Evolutionary conservation across 306 rosid species (phyloP).

Genomic region (Trifolium repens): DNA sequence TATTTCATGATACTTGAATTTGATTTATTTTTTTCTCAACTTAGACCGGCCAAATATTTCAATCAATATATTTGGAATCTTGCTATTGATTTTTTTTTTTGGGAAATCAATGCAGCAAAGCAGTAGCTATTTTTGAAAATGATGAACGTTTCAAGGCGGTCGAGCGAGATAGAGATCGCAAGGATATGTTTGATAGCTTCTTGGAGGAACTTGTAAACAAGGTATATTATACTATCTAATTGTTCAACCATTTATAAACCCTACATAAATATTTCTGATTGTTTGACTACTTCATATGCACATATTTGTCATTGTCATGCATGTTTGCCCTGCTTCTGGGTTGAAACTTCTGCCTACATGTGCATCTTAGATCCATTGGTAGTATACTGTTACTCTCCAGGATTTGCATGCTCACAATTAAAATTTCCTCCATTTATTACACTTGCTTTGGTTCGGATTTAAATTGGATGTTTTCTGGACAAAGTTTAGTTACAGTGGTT

Average conservation of each 20-base stretch:
- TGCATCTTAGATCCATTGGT: conserved; percentile 22
- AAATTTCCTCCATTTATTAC: conserved; percentile 1
- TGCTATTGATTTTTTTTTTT: conserved; percentile 27
- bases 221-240: conserved; percentile 52
- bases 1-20: conserved; percentile 31
- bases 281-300: conserved; percentile 26
- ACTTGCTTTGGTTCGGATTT: conserved; percentile 9
- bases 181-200: conserved; percentile 76
- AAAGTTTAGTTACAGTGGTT: conserved; percentile 17
- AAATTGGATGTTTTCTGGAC: conserved; percentile 12
- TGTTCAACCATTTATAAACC: conserved; percentile 24
- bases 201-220: conserved; percentile 72
- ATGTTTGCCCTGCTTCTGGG: conserved; percentile 29
- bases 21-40: background rate
- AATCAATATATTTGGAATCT: conserved; percentile 31
- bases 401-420: background rate
- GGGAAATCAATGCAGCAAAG: conserved; percentile 67
- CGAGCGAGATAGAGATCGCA: conserved; percentile 89
- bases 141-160: conserved; percentile 89
- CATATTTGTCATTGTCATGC: conserved; percentile 22
- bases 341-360: conserved; percentile 16
- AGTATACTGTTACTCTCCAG: conserved; percentile 23
- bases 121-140: conserved; percentile 68
- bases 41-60: conserved; percentile 6
- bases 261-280: conserved; percentile 19